A percentile compares a stretch with the other conserved stretches of the same genome.
Conservation (phyloP, 169 alveolate species). For the Eimeria acervulina region DNA sequence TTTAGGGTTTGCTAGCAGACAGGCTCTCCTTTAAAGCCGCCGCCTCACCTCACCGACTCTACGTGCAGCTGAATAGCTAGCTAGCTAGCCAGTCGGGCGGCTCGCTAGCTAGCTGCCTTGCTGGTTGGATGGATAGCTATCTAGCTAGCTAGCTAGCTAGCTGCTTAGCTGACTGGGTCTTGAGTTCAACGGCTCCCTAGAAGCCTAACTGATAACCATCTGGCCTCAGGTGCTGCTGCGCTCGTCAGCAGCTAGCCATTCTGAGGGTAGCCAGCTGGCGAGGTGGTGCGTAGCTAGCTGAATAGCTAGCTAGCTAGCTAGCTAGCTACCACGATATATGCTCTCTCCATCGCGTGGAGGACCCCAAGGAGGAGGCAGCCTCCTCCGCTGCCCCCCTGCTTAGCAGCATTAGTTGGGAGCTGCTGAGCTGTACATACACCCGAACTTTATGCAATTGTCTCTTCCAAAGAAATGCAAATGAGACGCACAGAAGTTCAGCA, state of each 20-base stretch:
- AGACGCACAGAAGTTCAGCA: too few relatives aligned
- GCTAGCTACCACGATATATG: not conserved
- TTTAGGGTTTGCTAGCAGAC: not conserved
- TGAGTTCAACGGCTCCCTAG: not conserved
- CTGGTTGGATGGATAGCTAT: not conserved
- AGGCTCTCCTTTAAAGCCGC: too few relatives aligned
- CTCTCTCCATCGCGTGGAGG: not conserved
- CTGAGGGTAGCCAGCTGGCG: not conserved
- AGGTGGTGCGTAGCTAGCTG: not conserved
- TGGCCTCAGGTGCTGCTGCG: not conserved
- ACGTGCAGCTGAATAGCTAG: too few relatives aligned
- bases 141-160: not conserved
- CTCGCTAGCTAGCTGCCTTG: not conserved
- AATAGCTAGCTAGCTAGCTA: slow-evolving; percentile 12
- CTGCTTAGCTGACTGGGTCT: not conserved
- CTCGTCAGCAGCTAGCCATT: not conserved
- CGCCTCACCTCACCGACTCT: too few relatives aligned
- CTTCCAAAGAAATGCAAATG: too few relatives aligned
- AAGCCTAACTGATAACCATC: not conserved
- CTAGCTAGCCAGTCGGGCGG: not conserved
- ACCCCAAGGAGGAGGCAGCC: not conserved
- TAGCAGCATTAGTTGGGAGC: not conserved
- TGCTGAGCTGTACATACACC: not conserved
- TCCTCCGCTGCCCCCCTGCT: not conserved
- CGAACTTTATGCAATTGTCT: too few relatives aligned